A percentile compares a stretch with the other conserved stretches of the same genome.
Evolutionary conservation across 1,139 yeast genomes (phyloP).

Genomic region (Meyerozyma carpophila): DNA sequence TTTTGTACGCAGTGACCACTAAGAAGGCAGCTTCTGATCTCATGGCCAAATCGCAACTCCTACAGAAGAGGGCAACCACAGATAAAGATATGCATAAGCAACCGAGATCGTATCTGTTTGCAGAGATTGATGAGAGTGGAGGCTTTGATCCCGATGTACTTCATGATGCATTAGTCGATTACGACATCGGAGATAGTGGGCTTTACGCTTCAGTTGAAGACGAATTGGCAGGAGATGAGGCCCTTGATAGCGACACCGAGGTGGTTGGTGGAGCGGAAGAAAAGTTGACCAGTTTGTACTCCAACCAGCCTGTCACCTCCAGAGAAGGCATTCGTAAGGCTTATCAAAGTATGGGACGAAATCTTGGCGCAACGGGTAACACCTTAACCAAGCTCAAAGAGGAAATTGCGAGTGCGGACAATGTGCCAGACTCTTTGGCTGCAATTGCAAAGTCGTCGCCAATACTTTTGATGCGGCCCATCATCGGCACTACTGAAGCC

Average conservation of each 20-base stretch:
- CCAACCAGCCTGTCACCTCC: constrained; percentile 73
- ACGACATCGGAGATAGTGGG: constrained; percentile 21
- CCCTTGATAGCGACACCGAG: constrained; percentile 14
- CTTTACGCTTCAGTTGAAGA: constrained; percentile 18
- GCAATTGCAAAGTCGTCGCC: constrained; percentile 79
- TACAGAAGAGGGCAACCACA: background rate
- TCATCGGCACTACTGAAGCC: constrained; percentile 92
- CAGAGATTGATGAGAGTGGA: constrained; percentile 15
- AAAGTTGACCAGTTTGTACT: constrained; percentile 66
- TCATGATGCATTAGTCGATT: constrained; percentile 6
- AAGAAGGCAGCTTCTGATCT: background rate
- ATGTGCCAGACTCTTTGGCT: constrained; percentile 60
- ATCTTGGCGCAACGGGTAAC: constrained; percentile 59
- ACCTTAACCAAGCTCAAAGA: constrained; percentile 57
- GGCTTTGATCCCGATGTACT: constrained; percentile 11
- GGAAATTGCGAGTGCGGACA: constrained; percentile 57
- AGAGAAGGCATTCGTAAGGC: constrained; percentile 73
- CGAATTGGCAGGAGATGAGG: constrained; percentile 16
- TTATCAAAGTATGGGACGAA: constrained; percentile 64
- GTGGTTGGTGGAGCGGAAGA: constrained; percentile 11
- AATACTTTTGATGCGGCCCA: constrained; percentile 72
- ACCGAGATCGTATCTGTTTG: constrained; percentile 1
- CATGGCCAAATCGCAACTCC: background rate
- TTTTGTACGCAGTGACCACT: background rate
- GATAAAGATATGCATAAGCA: background rate